Conservation (phyloP, 495 filamentous ascomycete genomes). For the Evernia prunastri region DNA sequence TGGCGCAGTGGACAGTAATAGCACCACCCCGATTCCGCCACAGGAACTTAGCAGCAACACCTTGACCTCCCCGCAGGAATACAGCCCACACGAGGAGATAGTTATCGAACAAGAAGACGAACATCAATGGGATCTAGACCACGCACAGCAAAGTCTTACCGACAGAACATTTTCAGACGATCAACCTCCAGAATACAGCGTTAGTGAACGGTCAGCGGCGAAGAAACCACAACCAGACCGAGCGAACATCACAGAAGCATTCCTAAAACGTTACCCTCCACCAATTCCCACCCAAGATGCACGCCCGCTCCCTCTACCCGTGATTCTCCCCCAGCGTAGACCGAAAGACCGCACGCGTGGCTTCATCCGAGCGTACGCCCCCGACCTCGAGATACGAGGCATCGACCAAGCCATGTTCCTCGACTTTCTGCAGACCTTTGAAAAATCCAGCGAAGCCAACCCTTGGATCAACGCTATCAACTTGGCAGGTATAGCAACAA, state of each 20-base stretch:
- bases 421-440: slow-evolving; percentile 46
- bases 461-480: slow-evolving; percentile 30
- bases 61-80: background rate
- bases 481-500: background rate
- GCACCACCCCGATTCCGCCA: background rate
- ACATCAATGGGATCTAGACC: background rate
- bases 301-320: slow-evolving; percentile 25
- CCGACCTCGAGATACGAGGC: slow-evolving; percentile 41
- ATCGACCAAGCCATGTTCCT: slow-evolving; percentile 48
- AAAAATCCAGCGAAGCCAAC: slow-evolving; percentile 36
- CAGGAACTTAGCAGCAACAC: background rate
- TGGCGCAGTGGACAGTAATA: background rate
- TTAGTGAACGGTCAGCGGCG: background rate
- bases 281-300: background rate
- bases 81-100: background rate
- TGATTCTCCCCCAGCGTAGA: slow-evolving; percentile 47
- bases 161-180: background rate
- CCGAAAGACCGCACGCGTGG: slow-evolving; percentile 38
- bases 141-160: background rate
- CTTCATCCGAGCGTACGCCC: slow-evolving; percentile 48
- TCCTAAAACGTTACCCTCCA: background rate
- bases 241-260: background rate
- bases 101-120: background rate
- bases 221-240: background rate
- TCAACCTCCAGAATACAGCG: too few species aligned